Percentiles rank a stretch among this genome's conserved stretches.
These are phyloP conservation scores for Globisporangium ultimum DNA, from an alignment of 352 stramenopile species.

Conservation along the genomic window DNA sequence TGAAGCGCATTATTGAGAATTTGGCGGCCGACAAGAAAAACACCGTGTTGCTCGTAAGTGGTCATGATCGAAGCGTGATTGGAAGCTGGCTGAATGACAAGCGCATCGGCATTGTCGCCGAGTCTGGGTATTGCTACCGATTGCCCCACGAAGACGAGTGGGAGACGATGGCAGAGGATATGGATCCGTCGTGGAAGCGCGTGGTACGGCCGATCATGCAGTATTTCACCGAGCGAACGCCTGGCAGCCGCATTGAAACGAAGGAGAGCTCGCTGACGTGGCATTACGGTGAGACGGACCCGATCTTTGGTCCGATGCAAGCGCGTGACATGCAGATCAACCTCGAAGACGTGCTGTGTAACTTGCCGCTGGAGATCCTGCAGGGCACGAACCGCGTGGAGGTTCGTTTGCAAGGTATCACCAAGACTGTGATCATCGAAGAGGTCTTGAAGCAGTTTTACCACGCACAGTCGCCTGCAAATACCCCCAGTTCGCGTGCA, in stretches of 20 bases:
- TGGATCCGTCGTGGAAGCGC: conserved; percentile 74
- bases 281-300: conserved; percentile 86
- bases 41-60: conserved; percentile 75
- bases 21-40: conserved; percentile 61
- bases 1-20: conserved; percentile 67
- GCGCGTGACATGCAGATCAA: conserved; percentile 89
- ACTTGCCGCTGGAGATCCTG: conserved; percentile 82
- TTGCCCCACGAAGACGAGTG: conserved; percentile 59
- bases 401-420: conserved; percentile 31
- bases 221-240: conserved; percentile 71
- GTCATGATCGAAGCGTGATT: conserved; percentile 80
- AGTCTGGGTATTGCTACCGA: conserved; percentile 77
- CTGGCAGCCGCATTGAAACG: conserved; percentile 79
- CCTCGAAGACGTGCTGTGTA: conserved; percentile 80
- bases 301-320: conserved; percentile 85
- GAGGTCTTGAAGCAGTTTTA: conserved; percentile 72
- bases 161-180: conserved; percentile 69
- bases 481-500: conserved; percentile 20
- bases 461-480: conserved; percentile 50
- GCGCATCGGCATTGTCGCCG: conserved; percentile 61
- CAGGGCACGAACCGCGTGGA: conserved; percentile 48
- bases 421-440: conserved; percentile 72
- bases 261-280: conserved; percentile 86
- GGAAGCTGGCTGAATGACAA: conserved; percentile 83
- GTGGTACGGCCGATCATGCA: conserved; percentile 74